A percentile compares a stretch with the other conserved stretches of the same genome.
phyloP scores from a whole-genome alignment of 768 basidiomycete genomes.

The Russula abietina region DNA sequence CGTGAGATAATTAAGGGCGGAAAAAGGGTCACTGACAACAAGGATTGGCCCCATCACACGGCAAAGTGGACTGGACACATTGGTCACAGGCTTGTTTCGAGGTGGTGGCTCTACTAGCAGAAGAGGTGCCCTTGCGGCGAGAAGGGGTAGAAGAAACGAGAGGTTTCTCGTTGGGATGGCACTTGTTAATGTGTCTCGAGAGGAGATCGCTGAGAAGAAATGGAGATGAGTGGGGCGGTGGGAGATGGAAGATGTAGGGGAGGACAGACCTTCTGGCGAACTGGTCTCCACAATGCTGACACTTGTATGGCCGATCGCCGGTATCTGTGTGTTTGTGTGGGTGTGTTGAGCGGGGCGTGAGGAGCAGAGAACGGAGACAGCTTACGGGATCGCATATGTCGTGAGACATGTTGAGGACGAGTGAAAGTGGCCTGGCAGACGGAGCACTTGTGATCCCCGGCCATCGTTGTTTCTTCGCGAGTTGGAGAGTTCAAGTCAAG shows the following conservation, averaged over 20 bases:
- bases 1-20: slow-evolving; percentile 1
- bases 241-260: neutral
- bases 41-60: slow-evolving; percentile 75
- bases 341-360: slow-evolving; percentile 4
- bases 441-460: slow-evolving; percentile 79
- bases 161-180: slow-evolving; percentile 72
- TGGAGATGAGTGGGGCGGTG: neutral
- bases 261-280: slow-evolving; percentile 71
- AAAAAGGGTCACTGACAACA: slow-evolving; percentile 47
- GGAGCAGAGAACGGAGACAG: slow-evolving; percentile 28
- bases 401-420: slow-evolving; percentile 81
- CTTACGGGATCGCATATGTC: slow-evolving; percentile 89
- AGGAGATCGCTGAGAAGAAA: slow-evolving; percentile 61
- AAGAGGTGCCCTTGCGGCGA: slow-evolving; percentile 61
- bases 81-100: slow-evolving; percentile 84
- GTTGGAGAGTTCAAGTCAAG: neutral
- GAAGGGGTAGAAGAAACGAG: slow-evolving; percentile 36
- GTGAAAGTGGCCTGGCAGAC: slow-evolving; percentile 86
- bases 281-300: slow-evolving; percentile 82
- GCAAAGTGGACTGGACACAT: slow-evolving; percentile 67
- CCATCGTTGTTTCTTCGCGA: slow-evolving; percentile 40
- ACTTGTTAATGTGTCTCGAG: slow-evolving; percentile 83
- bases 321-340: slow-evolving; percentile 52
- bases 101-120: slow-evolving; percentile 66
- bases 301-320: slow-evolving; percentile 86